phyloP scores from a whole-genome alignment of 306 rosid genomes.

The Lathyrus tuberosus region DNA sequence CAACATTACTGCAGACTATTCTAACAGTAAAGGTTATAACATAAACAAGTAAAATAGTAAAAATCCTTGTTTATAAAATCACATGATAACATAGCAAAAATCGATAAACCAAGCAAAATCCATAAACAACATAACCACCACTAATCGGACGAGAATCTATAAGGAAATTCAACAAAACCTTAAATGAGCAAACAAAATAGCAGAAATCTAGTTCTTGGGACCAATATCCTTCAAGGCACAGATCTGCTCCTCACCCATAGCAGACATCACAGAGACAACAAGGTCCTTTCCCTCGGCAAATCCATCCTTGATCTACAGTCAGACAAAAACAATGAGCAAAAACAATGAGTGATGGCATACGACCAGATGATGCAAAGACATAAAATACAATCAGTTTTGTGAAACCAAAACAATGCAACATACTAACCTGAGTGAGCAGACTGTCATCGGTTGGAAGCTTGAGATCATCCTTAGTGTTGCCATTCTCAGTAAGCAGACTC shows the following conservation, averaged over 20 bases:
- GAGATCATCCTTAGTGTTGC: constrained; percentile 65
- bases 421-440: constrained; percentile 67
- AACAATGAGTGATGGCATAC: no score
- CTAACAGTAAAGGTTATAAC: no score
- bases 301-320: constrained; percentile 75
- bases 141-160: constrained; percentile 39
- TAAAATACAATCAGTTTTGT: not conserved
- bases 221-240: constrained; percentile 79
- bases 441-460: constrained; percentile 59
- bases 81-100: not conserved
- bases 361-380: not conserved
- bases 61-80: not conserved
- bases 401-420: not conserved
- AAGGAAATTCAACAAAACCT: constrained; percentile 35
- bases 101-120: constrained; percentile 41
- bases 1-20: no score
- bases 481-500: constrained; percentile 71
- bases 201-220: constrained; percentile 52
- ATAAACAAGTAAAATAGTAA: no score
- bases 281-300: constrained; percentile 75
- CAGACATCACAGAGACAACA: constrained; percentile 77
- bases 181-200: constrained; percentile 45
- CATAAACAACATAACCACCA: constrained; percentile 44
- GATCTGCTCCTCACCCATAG: constrained; percentile 88
- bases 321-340: not conserved